These are phyloP conservation scores for Kalmusia sp. DNA, from an alignment of 2,329 filamentous ascomycete genomes.

Conservation along the genomic window DNA sequence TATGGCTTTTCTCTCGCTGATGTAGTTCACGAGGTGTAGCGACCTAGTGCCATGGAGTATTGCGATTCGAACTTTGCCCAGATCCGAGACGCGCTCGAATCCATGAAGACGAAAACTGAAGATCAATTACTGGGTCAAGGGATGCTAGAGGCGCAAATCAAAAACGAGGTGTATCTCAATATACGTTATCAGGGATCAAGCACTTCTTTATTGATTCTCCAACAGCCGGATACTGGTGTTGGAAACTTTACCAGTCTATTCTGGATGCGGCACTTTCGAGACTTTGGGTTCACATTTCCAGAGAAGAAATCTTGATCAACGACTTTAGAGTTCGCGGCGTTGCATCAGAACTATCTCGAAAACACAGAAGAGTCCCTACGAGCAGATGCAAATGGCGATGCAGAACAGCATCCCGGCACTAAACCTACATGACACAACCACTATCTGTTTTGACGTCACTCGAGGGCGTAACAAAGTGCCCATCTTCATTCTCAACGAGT, in stretches of 20 bases:
- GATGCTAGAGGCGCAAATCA: too few relatives aligned
- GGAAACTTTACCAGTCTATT: too few relatives aligned
- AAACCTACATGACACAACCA: not conserved
- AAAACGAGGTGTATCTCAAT: too few relatives aligned
- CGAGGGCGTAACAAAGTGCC: not conserved
- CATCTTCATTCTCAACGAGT: not conserved
- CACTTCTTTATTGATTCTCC: too few relatives aligned
- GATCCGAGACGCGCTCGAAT: too few relatives aligned
- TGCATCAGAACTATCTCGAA: not conserved
- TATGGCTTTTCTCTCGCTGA: slow-evolving; percentile 61
- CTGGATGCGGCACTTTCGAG: not conserved
- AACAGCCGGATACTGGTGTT: too few relatives aligned
- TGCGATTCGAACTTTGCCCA: not conserved
- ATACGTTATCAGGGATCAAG: too few relatives aligned
- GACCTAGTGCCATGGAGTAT: not conserved
- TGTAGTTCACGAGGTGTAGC: not conserved
- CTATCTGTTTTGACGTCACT: not conserved
- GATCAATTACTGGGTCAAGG: too few relatives aligned
- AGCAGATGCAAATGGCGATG: not conserved
- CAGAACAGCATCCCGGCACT: not conserved
- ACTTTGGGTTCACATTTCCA: not conserved
- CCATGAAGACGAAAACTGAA: too few relatives aligned
- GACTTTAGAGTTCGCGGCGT: not conserved
- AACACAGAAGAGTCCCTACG: not conserved
- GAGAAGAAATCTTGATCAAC: not conserved